phyloP scores from a whole-genome alignment of 2,329 filamentous ascomycete genomes.

The Cyphellophora attinorum region DNA sequence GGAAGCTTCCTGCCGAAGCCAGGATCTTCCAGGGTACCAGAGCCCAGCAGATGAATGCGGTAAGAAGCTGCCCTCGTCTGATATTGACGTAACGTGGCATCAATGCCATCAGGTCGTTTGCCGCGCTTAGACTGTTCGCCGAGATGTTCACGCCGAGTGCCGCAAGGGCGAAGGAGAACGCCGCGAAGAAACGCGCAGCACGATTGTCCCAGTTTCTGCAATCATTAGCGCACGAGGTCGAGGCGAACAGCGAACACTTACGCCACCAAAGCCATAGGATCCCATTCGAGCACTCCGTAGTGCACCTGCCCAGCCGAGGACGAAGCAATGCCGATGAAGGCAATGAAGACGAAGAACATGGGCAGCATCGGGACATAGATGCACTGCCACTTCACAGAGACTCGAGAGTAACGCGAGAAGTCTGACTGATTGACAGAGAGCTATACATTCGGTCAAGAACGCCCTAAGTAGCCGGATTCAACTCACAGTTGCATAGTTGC shows the following conservation, averaged over 20 bases:
- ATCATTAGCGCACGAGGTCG: no score
- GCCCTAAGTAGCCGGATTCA: background rate
- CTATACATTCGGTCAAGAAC: background rate
- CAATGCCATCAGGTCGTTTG: constrained; percentile 43
- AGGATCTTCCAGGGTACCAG: constrained; percentile 59
- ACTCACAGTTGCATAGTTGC: constrained; percentile 36
- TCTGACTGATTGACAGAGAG: constrained; percentile 46
- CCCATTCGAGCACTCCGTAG: constrained; percentile 29
- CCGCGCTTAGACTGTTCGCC: constrained; percentile 42
- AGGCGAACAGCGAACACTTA: no score
- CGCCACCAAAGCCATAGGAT: constrained; percentile 30
- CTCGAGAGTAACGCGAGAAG: constrained; percentile 34
- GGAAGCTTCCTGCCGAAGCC: constrained; percentile 45
- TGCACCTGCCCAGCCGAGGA: constrained; percentile 34
- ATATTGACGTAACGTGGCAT: constrained; percentile 48
- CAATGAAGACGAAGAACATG: constrained; percentile 38
- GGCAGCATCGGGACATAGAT: constrained; percentile 36
- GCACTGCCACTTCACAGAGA: constrained; percentile 33
- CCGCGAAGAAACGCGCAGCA: constrained; percentile 42
- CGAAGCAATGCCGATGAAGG: constrained; percentile 47
- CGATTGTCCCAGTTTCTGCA: constrained; percentile 30
- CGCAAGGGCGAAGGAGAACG: constrained; percentile 41
- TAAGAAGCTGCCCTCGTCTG: constrained; percentile 43
- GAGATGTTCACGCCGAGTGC: constrained; percentile 47
- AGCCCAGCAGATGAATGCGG: constrained; percentile 47